Base-by-base conservation (phyloP, 345 rosid species). In the Eucalyptus pauciflora region DNA sequence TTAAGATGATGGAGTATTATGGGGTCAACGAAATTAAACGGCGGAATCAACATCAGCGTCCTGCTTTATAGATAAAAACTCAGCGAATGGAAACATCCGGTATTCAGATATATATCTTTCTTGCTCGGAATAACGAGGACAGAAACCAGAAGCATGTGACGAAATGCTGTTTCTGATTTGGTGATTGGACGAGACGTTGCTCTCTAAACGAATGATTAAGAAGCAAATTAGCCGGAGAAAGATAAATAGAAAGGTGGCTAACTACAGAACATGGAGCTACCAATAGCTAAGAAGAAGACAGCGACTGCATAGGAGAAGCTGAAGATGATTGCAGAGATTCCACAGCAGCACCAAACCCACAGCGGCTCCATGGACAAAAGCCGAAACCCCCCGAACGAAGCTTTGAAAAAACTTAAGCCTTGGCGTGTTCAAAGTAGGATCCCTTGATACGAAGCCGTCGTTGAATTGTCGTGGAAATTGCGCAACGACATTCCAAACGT, bases 211-310 rank as follows among this genome's bases (percentile, higher is more conserved):
- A 56, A 62, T 13, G 31, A 62, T 62, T 29, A 62, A 62, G 31
- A 71, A 37, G 83, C 83, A 71, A 18, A 71, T 20, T 37, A 71
- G 12, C 83, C 43, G 83, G 83, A 16, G 24, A 31, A 16, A 69
- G 1, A 31, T 33, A 69, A 69, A 69, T 7, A 31, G 37, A 69
- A 69, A 31, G 43, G 43, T 9, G 43, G 37, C 24, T 16, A 31
- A 69, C 7, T 15, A 16, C n/a, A n/a, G 5, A 50, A 29, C 52
- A 56, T 85, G 31, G 37, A 91, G 89, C 41, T 76, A 92, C 93
- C 93, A 31, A 89, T 45, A 16, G 92, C 93, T 46, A 93, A 92
- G 51, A 91, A 50, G 50, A 87, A 83, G 12, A 87, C 52, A 9
- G 88, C 87, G 90, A 88, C 17, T 25, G 90, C 90, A 49, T 76